Evolutionary conservation across 2,329 filamentous ascomycete genomes (phyloP).

Genomic region (Gyromitra esculenta): DNA sequence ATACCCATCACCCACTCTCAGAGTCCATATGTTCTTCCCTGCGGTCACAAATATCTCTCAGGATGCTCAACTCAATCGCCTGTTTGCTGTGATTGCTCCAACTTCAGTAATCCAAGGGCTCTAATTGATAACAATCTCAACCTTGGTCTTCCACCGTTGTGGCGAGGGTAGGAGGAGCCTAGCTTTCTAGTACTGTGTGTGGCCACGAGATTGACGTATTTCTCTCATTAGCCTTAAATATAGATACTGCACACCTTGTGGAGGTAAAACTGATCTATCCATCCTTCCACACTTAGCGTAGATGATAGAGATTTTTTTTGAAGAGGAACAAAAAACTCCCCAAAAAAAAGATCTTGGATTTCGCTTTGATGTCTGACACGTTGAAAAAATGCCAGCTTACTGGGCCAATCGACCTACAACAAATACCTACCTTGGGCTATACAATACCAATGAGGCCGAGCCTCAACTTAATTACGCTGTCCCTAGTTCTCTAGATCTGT

Average conservation of each 20-base stretch:
- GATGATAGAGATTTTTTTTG: neutral
- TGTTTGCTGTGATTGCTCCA: neutral
- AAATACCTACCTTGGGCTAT: neutral
- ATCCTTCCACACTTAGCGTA: neutral
- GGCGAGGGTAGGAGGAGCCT: neutral
- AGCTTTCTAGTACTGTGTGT: neutral
- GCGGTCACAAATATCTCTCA: neutral
- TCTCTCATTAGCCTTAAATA: neutral
- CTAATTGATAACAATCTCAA: neutral
- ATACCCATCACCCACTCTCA: neutral
- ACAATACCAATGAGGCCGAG: neutral
- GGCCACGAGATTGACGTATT: neutral
- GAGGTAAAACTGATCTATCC: neutral
- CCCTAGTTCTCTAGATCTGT: too few species aligned
- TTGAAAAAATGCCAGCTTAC: conserved; percentile 2
- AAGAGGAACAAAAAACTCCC: neutral
- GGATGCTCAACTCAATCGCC: neutral
- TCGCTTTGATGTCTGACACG: neutral
- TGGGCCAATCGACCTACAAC: neutral
- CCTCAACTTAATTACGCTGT: neutral
- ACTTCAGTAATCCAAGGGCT: neutral
- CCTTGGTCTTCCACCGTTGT: neutral
- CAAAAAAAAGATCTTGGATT: neutral
- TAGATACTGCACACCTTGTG: neutral
- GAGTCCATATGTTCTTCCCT: neutral